A percentile compares a stretch with the other conserved stretches of the same genome.
These are phyloP conservation scores for Aegilops speltoides DNA, from an alignment of 176 grass and related monocot genomes.

Conservation along the genomic window DNA sequence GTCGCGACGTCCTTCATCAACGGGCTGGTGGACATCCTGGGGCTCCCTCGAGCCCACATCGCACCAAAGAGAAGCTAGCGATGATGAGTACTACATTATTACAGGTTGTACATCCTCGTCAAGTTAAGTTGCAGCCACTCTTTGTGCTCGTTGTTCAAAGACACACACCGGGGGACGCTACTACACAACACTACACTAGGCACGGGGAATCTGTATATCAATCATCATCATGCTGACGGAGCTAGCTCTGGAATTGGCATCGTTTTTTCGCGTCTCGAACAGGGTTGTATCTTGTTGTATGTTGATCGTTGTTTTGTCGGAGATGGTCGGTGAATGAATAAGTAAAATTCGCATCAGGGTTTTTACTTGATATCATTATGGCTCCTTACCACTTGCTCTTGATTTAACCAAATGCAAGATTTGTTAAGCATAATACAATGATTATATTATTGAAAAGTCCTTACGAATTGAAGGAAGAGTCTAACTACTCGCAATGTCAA, in stretches of 20 bases:
- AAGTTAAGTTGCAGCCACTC: constrained; percentile 35
- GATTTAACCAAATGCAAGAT: not conserved
- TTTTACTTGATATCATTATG: not conserved
- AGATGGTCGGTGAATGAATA: not conserved
- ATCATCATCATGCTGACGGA: not conserved
- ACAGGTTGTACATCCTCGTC: constrained; percentile 20
- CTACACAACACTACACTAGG: too few species aligned
- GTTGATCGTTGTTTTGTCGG: not conserved
- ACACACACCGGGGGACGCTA: not conserved
- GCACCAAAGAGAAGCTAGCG: constrained; percentile 43
- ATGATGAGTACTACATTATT: constrained; percentile 35
- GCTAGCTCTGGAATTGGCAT: not conserved
- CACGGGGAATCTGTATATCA: not conserved
- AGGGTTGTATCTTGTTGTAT: too few species aligned
- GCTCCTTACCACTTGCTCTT: not conserved
- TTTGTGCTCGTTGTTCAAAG: constrained; percentile 36
- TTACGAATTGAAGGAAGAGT: too few species aligned
- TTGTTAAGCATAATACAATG: too few species aligned
- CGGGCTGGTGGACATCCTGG: constrained; percentile 83
- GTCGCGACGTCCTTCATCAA: constrained; percentile 58
- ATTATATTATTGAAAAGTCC: too few species aligned
- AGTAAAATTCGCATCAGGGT: not conserved
- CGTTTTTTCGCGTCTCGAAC: not conserved
- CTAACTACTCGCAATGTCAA: too few species aligned
- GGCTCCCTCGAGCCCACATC: constrained; percentile 53